phyloP scores from a whole-genome alignment of 257 asterid genomes.

The Cruciata laevipes region DNA sequence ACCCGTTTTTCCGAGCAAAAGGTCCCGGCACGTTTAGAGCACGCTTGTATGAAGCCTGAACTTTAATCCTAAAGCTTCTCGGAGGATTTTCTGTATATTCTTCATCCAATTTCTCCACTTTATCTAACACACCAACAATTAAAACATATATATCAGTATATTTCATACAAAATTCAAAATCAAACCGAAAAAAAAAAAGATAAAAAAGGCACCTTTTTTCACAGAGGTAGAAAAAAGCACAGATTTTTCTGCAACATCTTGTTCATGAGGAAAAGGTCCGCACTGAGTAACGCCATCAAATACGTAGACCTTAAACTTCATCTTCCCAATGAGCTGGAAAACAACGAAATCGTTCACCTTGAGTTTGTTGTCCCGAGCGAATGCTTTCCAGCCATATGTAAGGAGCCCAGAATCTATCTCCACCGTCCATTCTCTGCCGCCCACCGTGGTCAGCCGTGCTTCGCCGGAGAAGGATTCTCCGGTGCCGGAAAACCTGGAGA shows the following conservation, averaged over 20 bases:
- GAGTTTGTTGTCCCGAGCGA: neutral
- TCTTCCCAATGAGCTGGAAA: neutral
- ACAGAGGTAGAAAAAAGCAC: neutral
- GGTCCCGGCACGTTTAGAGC: neutral
- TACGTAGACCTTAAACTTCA: neutral
- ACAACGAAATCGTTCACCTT: neutral
- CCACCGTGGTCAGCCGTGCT: neutral
- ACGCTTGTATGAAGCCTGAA: neutral
- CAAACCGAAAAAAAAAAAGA: too few relatives aligned
- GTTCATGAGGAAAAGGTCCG: neutral
- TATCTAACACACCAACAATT: neutral
- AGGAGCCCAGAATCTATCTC: neutral
- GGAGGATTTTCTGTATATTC: neutral
- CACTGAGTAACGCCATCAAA: neutral
- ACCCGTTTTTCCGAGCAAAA: neutral
- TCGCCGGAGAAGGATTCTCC: neutral
- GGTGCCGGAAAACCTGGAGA: neutral
- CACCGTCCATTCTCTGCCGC: neutral
- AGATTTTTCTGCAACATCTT: neutral
- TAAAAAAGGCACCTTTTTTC: neutral
- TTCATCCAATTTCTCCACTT: neutral
- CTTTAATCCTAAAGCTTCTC: too few relatives aligned
- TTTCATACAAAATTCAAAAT: too few relatives aligned
- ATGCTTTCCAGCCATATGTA: neutral
- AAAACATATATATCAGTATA: too few relatives aligned